phyloP scores from a whole-genome alignment of 2,329 filamentous ascomycete genomes.

The Diaporthe sp. region DNA sequence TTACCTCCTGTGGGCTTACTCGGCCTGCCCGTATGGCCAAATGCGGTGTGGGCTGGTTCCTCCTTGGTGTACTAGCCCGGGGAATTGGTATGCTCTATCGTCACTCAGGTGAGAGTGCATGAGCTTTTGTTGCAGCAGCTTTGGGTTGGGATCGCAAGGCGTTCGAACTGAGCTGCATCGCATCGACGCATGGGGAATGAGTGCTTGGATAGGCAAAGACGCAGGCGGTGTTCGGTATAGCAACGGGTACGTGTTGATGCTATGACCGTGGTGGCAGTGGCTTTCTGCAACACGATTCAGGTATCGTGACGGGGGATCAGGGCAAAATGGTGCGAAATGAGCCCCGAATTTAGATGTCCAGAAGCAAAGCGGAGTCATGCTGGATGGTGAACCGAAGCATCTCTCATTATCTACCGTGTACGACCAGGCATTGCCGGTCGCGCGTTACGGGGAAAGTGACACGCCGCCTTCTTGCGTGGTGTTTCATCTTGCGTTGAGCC shows the following conservation, averaged over 20 bases:
- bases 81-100: neutral
- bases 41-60: neutral
- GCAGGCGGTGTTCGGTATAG: neutral
- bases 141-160: neutral
- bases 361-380: constrained; percentile 6
- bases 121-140: neutral
- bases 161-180: neutral
- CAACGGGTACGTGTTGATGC: neutral
- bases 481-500: constrained; percentile 24
- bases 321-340: neutral
- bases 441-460: constrained; percentile 15
- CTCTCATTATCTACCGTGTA: neutral
- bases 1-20: neutral
- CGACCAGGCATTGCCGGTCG: constrained; percentile 18
- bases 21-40: neutral
- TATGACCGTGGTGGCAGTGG: too few relatives aligned
- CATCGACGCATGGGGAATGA: neutral
- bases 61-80: neutral
- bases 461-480: constrained; percentile 20
- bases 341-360: neutral
- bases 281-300: constrained; percentile 10
- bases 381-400: neutral
- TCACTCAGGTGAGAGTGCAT: neutral
- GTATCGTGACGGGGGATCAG: neutral
- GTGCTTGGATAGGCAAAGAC: neutral